Conservation (phyloP, 441 rosid species). For the California macrophylla region DNA sequence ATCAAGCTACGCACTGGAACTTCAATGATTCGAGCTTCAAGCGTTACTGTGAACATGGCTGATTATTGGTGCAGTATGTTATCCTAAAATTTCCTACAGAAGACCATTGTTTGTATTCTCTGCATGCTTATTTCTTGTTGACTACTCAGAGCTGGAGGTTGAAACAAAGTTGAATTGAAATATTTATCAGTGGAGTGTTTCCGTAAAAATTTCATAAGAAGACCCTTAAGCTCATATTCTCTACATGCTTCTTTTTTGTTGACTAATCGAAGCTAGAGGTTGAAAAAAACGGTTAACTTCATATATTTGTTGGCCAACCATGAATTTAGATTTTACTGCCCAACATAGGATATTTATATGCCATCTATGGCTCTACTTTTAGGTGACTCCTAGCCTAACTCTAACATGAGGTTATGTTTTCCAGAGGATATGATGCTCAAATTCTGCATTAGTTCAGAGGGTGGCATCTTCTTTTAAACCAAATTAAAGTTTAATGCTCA, state of each 20-base stretch:
- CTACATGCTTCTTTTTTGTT: slow-evolving; percentile 12
- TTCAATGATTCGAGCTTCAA: background rate
- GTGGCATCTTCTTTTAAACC: background rate
- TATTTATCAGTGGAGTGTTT: background rate
- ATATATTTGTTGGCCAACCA: slow-evolving; percentile 42
- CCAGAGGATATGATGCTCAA: background rate
- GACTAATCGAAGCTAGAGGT: slow-evolving; percentile 19
- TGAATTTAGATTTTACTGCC: slow-evolving; percentile 18
- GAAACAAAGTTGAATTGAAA: background rate
- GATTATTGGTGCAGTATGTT: background rate
- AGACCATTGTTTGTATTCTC: background rate
- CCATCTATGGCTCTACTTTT: background rate
- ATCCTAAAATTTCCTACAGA: background rate
- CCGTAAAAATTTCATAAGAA: slow-evolving; percentile 10
- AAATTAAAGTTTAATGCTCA: background rate
- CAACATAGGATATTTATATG: background rate
- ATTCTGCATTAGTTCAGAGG: background rate
- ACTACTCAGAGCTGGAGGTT: background rate
- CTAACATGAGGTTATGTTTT: background rate
- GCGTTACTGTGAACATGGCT: background rate
- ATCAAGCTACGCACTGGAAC: background rate
- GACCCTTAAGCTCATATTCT: background rate
- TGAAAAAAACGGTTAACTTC: slow-evolving; percentile 31
- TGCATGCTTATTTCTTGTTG: background rate
- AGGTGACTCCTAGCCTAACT: background rate